phyloP scores from a whole-genome alignment of 768 basidiomycete species.

The Hortiboletus campestris region DNA sequence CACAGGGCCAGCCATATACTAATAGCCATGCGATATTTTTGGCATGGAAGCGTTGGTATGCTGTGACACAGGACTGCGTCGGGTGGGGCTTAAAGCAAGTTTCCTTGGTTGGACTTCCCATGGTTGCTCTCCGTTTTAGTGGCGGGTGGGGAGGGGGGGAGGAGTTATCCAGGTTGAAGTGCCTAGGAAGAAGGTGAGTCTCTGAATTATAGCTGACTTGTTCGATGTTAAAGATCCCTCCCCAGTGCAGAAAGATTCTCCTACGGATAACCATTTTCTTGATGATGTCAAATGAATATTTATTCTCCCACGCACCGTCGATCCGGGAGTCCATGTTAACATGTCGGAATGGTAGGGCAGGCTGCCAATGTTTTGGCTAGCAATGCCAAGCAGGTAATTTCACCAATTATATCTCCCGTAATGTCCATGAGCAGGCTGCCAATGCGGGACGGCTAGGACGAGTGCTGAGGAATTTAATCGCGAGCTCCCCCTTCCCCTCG shows the following conservation, averaged over 20 bases:
- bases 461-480: background rate
- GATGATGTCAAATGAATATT: background rate
- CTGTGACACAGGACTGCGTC: constrained; percentile 8
- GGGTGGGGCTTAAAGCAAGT: background rate
- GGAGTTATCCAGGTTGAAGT: background rate
- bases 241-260: background rate
- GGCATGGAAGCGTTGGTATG: constrained; percentile 10
- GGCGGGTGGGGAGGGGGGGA: background rate
- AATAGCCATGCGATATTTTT: constrained; percentile 1
- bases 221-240: background rate
- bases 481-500: background rate
- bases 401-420: background rate
- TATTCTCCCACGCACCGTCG: constrained; percentile 11
- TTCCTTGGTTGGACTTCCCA: background rate
- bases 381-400: background rate
- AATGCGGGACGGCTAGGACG: background rate
- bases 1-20: background rate
- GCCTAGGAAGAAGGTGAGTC: constrained; percentile 1
- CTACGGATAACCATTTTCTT: background rate
- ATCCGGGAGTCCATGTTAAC: background rate
- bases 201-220: background rate
- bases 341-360: background rate
- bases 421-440: constrained; percentile 9
- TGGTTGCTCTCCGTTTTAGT: background rate
- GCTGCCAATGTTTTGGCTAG: constrained; percentile 4